phyloP scores from a whole-genome alignment of 768 basidiomycete genomes.

The Dioszegia aurantiaca region DNA sequence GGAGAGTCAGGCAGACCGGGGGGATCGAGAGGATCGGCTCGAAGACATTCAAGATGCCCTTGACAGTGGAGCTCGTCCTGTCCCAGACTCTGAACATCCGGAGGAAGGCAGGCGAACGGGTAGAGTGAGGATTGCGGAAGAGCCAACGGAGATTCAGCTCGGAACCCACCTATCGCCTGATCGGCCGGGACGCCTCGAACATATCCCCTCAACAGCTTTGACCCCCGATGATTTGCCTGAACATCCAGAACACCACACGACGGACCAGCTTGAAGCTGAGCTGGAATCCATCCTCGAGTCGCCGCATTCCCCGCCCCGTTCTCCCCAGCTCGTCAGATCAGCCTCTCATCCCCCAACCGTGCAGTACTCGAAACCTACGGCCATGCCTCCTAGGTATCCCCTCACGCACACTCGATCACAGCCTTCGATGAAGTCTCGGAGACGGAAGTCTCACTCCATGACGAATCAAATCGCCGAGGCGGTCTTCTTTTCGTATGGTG shows the following conservation, averaged over 20 bases:
- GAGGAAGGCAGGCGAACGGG: slow-evolving; percentile 14
- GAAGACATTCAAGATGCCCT: slow-evolving; percentile 25
- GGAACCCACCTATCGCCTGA: slow-evolving; percentile 34
- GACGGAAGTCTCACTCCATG: slow-evolving; percentile 29
- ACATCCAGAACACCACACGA: slow-evolving; percentile 9
- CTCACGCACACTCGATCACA: slow-evolving; percentile 8
- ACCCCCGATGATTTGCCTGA: slow-evolving; percentile 30
- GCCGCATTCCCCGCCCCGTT: not conserved
- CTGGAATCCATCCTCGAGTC: slow-evolving; percentile 10
- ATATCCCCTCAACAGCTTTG: slow-evolving; percentile 37
- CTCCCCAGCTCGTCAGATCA: slow-evolving; percentile 2
- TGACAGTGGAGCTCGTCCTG: slow-evolving; percentile 10
- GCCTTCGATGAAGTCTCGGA: not conserved
- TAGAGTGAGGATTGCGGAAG: slow-evolving; percentile 8
- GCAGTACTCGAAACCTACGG: slow-evolving; percentile 1
- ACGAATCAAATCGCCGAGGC: slow-evolving; percentile 51
- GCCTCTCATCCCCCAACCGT: slow-evolving; percentile 3
- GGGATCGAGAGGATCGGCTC: slow-evolving; percentile 23
- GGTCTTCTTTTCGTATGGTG: slow-evolving; percentile 65
- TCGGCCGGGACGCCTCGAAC: slow-evolving; percentile 32
- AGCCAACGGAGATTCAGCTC: slow-evolving; percentile 9
- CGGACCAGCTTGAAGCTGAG: slow-evolving; percentile 8
- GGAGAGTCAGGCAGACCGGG: slow-evolving; percentile 4
- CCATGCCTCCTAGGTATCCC: slow-evolving; percentile 5
- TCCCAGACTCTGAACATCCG: slow-evolving; percentile 10